phyloP scores from a whole-genome alignment of 768 basidiomycete species.

The Gloeostereum incarnatum region DNA sequence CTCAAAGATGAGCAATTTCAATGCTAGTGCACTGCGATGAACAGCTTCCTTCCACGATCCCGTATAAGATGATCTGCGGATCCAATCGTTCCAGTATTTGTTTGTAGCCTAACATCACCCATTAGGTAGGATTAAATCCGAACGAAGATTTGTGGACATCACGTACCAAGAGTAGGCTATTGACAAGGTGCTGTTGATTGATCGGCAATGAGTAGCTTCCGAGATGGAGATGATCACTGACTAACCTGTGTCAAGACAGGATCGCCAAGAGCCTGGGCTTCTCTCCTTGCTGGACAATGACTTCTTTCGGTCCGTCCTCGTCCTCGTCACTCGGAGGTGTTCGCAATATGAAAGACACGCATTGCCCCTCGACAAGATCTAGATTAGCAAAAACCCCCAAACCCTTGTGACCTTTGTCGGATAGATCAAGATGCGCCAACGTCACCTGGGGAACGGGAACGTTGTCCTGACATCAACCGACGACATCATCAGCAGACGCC shows the following conservation, averaged over 20 bases:
- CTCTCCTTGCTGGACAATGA: slow-evolving; percentile 34
- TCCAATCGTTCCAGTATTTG: slow-evolving; percentile 84
- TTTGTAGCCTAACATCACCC: slow-evolving; percentile 45
- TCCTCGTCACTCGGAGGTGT: slow-evolving; percentile 36
- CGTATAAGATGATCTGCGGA: slow-evolving; percentile 78
- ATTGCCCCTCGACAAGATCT: slow-evolving; percentile 73
- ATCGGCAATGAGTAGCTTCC: background rate
- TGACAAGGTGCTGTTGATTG: slow-evolving; percentile 39
- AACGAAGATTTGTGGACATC: background rate
- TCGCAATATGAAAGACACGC: slow-evolving; percentile 81
- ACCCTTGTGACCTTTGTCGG: slow-evolving; percentile 68
- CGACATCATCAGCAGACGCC: background rate
- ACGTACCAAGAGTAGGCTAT: slow-evolving; percentile 45
- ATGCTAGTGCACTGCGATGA: slow-evolving; percentile 83
- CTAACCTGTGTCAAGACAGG: slow-evolving; percentile 60
- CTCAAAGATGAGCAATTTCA: slow-evolving; percentile 90
- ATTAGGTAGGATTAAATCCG: slow-evolving; percentile 1
- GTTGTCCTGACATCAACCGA: slow-evolving; percentile 30
- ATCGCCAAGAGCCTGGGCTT: slow-evolving; percentile 49
- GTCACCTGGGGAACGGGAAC: slow-evolving; percentile 42
- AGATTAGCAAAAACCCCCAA: slow-evolving; percentile 50
- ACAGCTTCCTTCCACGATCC: slow-evolving; percentile 97
- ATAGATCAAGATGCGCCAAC: slow-evolving; percentile 56
- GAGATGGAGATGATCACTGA: background rate
- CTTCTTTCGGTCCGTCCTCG: slow-evolving; percentile 16